phyloP scores from a whole-genome alignment of 1,284 basidiomycete species.

The Microbotryum lychnidis-dioicae region DNA sequence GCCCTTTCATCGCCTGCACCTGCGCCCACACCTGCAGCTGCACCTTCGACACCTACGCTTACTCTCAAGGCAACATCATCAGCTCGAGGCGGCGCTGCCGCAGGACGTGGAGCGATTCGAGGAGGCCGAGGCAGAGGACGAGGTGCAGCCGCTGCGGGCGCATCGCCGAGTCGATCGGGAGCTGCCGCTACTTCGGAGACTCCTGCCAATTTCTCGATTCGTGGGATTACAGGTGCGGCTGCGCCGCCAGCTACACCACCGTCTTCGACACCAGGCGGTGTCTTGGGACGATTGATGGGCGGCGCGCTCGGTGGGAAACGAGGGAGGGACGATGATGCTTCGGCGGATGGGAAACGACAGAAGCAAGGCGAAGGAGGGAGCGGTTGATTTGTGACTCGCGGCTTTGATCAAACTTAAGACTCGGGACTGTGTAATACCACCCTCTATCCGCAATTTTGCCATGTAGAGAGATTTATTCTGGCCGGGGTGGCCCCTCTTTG shows the following conservation, averaged over 20 bases:
- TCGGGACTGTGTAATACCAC: too few relatives aligned
- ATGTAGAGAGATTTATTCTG: too few relatives aligned
- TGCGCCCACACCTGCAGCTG: not conserved
- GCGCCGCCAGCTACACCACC: not conserved
- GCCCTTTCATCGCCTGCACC: not conserved
- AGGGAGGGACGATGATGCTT: too few relatives aligned
- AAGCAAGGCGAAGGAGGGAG: too few relatives aligned
- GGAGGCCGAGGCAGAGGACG: not conserved
- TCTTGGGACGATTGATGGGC: not conserved
- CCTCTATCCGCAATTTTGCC: too few relatives aligned
- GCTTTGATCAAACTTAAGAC: too few relatives aligned
- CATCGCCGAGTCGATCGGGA: not conserved
- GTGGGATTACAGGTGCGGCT: not conserved
- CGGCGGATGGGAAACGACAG: too few relatives aligned
- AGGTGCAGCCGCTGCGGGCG: not conserved
- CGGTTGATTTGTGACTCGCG: too few relatives aligned
- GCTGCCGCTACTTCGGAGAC: not conserved
- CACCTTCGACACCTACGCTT: not conserved
- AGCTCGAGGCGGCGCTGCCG: slow-evolving; percentile 1
- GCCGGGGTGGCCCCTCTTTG: too few relatives aligned
- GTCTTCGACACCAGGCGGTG: not conserved
- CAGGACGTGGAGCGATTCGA: not conserved
- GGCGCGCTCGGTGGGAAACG: not conserved
- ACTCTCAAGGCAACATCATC: not conserved
- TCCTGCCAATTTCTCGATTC: not conserved